These are phyloP conservation scores for Hepatocystis sp. DNA, from an alignment of 169 alveolate genomes.

Conservation along the genomic window DNA sequence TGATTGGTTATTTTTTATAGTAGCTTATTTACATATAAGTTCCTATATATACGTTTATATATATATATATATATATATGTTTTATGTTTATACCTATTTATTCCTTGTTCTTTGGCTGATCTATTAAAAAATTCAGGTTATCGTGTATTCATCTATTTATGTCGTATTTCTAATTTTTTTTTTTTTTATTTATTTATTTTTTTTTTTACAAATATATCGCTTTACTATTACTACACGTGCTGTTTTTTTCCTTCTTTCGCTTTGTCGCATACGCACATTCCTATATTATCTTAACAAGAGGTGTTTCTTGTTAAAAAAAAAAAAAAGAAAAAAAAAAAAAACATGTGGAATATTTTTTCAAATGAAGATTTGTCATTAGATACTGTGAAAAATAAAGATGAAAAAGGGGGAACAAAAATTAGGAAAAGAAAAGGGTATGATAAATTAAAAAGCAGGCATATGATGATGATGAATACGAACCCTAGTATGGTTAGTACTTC, in stretches of 20 bases:
- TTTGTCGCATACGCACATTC: not conserved
- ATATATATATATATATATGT: too few relatives aligned
- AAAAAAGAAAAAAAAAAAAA: not conserved
- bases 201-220: too few relatives aligned
- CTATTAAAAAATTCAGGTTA: not conserved
- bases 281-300: not conserved
- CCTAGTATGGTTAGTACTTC: slow-evolving; percentile 11
- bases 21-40: not conserved
- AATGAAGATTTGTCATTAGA: slow-evolving; percentile 48
- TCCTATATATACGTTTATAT: slow-evolving; percentile 5
- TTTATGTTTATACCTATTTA: slow-evolving; percentile 9
- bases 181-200: too few relatives aligned
- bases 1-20: not conserved
- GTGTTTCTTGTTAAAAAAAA: not conserved
- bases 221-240: too few relatives aligned
- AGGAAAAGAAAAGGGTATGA: slow-evolving; percentile 17
- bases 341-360: slow-evolving; percentile 55
- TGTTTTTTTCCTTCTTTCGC: too few relatives aligned
- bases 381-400: slow-evolving; percentile 25
- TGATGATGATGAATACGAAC: slow-evolving; percentile 1
- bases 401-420: slow-evolving; percentile 11
- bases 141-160: too few relatives aligned
- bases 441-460: slow-evolving; percentile 3
- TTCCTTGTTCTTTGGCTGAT: not conserved
- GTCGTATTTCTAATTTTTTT: too few relatives aligned